Conservation (phyloP, 257 asterid genomes). For the Nicotiana tomentosiformis region DNA sequence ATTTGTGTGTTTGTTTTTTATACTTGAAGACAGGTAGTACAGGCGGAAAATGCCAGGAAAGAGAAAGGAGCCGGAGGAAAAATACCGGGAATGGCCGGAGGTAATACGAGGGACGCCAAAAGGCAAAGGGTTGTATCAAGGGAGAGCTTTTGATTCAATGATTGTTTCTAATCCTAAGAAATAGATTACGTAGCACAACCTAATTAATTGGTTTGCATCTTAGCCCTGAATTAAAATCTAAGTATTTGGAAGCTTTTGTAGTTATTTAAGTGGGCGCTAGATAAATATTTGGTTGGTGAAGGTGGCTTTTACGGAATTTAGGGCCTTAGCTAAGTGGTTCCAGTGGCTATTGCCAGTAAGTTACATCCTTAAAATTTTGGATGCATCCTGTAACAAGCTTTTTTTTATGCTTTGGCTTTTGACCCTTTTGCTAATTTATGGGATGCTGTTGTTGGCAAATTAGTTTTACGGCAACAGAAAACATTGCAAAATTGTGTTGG, state of each 20-base stretch:
- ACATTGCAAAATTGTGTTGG: background rate
- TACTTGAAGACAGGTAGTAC: slow-evolving; percentile 34
- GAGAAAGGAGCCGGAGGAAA: slow-evolving; percentile 36
- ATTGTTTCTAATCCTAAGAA: background rate
- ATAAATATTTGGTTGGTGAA: background rate
- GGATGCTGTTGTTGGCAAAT: background rate
- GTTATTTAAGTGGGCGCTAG: background rate
- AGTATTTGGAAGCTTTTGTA: background rate
- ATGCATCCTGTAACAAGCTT: too few species aligned
- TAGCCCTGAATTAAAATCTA: background rate
- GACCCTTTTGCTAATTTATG: too few species aligned
- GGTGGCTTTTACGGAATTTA: background rate
- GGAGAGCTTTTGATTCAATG: background rate
- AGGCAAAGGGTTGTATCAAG: background rate
- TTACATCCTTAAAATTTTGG: too few species aligned
- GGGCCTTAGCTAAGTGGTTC: background rate
- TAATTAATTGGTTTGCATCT: background rate
- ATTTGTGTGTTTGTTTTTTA: background rate
- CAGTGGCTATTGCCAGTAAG: too few species aligned
- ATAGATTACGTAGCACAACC: background rate
- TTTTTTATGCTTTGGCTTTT: too few species aligned
- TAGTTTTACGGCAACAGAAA: background rate
- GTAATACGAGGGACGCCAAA: slow-evolving; percentile 9
- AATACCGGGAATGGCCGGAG: slow-evolving; percentile 26
- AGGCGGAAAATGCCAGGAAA: slow-evolving; percentile 19